Conservation (phyloP, 305 asterid species). For the Fraxinus velutina region DNA sequence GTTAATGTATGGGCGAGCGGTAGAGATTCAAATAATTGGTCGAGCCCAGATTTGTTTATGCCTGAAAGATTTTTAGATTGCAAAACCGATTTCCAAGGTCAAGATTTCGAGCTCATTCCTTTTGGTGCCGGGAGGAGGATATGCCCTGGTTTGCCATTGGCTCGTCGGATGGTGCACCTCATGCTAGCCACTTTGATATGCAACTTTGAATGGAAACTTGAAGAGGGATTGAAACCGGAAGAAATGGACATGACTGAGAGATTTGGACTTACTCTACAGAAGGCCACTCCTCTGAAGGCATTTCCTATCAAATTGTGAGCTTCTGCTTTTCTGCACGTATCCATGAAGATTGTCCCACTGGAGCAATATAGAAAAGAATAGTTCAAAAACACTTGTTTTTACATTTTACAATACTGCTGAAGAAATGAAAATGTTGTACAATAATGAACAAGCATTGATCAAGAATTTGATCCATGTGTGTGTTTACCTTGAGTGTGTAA, state of each 20-base stretch:
- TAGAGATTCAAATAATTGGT: constrained; percentile 29
- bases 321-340: not conserved
- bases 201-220: constrained; percentile 29
- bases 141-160: constrained; percentile 26
- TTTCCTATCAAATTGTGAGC: not conserved
- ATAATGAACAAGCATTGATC: not conserved
- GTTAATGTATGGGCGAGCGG: constrained; percentile 30
- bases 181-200: constrained; percentile 27
- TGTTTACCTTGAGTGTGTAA: no score
- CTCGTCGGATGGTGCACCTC: constrained; percentile 24
- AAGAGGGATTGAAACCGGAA: constrained; percentile 14
- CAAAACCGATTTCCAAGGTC: constrained; percentile 20
- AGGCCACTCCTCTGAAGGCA: constrained; percentile 25
- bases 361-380: not conserved
- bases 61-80: constrained; percentile 33
- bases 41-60: constrained; percentile 16
- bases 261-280: constrained; percentile 27
- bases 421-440: not conserved
- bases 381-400: not conserved
- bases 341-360: not conserved
- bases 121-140: constrained; percentile 36
- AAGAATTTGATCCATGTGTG: not conserved
- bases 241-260: constrained; percentile 27
- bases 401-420: not conserved
- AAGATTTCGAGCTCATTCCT: constrained; percentile 28